Evolutionary conservation across 1,284 basidiomycete species (phyloP), one percentile per base, ranked within the genome.

Genomic region (Papiliotrema fonsecae): DNA sequence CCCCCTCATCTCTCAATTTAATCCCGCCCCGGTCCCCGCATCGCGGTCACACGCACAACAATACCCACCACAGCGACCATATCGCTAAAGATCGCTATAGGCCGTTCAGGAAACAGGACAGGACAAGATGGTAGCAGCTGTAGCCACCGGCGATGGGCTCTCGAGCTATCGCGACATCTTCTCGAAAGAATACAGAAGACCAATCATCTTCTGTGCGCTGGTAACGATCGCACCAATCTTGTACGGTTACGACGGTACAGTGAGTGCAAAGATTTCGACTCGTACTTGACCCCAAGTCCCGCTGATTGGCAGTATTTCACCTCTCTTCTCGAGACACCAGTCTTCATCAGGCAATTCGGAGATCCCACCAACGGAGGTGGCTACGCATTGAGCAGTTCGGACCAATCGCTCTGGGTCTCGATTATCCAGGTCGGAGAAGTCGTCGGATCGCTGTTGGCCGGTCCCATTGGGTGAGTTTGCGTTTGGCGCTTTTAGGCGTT

Each of bases 401-500:
- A 65, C 38, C 57, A 62, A 36, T 61, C 61, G 3, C 51, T 65
- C 18, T 68, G 62, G 56, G 69, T 75, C 7, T 73, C 70, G 11
- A 75, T 76, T 53, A 72, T 77, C 40, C 75, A 76, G 49, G 75
- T 74, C 19, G 75, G 75, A 53, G 75, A 77, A 49, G 61, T 77
- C 31, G 52, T 75, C 43, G 75, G 75, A 19, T 69, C 72, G 2
- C 65, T 76, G 13, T 50, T 62, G 6, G 73, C 74, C 26, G 73
- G 68, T 18, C 64, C 71, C 18, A 62, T 77, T 43, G 75, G 60
- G 60, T 61, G 34, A 44, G 60, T 45, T 6, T 14, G 22, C 2
- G 13, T 13, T 14, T 3, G 22, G 25, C 31, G 4, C 22, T 24
- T n/a, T n/a, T n/a, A n/a, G n/a, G n/a, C n/a, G n/a, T n/a, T n/a